These are phyloP conservation scores for Ploettnerulaceae sp. DNA, from an alignment of 2,329 filamentous ascomycete genomes.

Conservation along the genomic window DNA sequence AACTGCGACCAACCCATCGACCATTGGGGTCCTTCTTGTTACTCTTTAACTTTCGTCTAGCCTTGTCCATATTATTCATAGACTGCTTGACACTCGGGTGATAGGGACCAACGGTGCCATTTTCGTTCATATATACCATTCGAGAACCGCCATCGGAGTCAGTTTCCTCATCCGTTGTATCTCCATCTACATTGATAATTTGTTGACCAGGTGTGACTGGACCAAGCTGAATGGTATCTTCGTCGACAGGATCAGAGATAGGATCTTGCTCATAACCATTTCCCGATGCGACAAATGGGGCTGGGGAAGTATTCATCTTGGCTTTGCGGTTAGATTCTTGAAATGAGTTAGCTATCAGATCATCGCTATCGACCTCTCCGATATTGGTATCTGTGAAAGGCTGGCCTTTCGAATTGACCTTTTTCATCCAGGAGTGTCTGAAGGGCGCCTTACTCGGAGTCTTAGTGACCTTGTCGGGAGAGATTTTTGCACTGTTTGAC, in stretches of 20 bases:
- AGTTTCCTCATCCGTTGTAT: background rate
- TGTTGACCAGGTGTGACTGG: background rate
- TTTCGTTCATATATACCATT: background rate
- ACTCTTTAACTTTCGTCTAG: slow-evolving; percentile 1
- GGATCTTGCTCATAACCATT: background rate
- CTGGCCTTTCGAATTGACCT: slow-evolving; percentile 4
- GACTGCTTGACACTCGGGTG: background rate
- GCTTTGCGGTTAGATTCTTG: background rate
- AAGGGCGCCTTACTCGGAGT: slow-evolving; percentile 8
- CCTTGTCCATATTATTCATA: slow-evolving; percentile 9
- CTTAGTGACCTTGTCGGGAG: slow-evolving; percentile 9
- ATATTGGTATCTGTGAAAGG: background rate
- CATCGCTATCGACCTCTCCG: background rate
- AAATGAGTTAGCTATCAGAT: background rate
- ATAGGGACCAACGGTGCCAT: background rate
- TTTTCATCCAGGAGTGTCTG: slow-evolving; percentile 7
- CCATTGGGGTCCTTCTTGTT: slow-evolving; percentile 29
- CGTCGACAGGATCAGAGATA: background rate
- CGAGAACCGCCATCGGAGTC: background rate
- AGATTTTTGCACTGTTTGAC: slow-evolving; percentile 1
- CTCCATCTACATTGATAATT: slow-evolving; percentile 2
- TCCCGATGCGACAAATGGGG: background rate
- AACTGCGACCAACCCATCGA: slow-evolving; percentile 35
- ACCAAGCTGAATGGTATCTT: background rate
- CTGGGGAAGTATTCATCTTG: background rate